Conservation (phyloP, 2,329 filamentous ascomycete genomes). For the Zasmidium cellare region DNA sequence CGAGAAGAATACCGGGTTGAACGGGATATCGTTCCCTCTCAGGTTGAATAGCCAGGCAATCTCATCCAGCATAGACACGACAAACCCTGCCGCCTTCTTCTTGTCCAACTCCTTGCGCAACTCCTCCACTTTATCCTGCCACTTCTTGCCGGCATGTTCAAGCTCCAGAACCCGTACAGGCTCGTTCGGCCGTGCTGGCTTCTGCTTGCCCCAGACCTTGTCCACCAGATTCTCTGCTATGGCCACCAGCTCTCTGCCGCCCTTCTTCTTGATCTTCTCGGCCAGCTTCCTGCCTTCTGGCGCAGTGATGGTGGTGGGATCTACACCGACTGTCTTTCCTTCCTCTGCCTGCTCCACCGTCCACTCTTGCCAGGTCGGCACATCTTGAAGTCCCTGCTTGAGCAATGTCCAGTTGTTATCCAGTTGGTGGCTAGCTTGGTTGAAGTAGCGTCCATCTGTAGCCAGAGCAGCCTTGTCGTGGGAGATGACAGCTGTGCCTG, state of each 20-base stretch:
- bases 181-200: constrained; percentile 74
- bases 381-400: constrained; percentile 90
- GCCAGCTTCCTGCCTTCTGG: constrained; percentile 71
- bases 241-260: constrained; percentile 73
- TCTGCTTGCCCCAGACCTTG: constrained; percentile 74
- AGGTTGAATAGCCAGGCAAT: constrained; percentile 99
- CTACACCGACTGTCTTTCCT: constrained; percentile 86
- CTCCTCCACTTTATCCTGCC: constrained; percentile 78
- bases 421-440: constrained; percentile 87
- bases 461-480: constrained; percentile 83
- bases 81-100: constrained; percentile 82
- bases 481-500: constrained; percentile 87
- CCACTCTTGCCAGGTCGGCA: constrained; percentile 98
- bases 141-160: constrained; percentile 78
- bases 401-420: constrained; percentile 88
- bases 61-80: constrained; percentile 94
- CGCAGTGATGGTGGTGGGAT: constrained; percentile 81
- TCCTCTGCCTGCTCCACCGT: constrained; percentile 77
- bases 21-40: constrained; percentile 90
- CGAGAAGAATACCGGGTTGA: constrained; percentile 98
- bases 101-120: constrained; percentile 89
- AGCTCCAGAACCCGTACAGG: constrained; percentile 70
- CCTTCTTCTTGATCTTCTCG: constrained; percentile 84
- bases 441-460: constrained; percentile 97
- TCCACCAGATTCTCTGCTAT: constrained; percentile 87